A percentile compares a stretch with the other conserved stretches of the same genome.
Evolutionary conservation across 2,329 filamentous ascomycete genomes (phyloP).

Genomic region (Talaromyces sp.): DNA sequence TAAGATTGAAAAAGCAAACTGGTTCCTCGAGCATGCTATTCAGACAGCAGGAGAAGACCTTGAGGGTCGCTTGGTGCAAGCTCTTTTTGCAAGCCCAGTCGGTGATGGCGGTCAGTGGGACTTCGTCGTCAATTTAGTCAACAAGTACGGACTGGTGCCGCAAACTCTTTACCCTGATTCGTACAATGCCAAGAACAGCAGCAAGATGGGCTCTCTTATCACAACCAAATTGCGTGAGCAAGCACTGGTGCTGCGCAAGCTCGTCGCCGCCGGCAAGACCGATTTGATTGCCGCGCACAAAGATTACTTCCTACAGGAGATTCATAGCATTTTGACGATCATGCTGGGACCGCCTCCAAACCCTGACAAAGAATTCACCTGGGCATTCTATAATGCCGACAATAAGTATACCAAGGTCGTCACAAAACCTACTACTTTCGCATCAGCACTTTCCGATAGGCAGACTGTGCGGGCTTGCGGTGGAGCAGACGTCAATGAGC

Average conservation of each 20-base stretch:
- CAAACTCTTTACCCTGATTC: constrained; percentile 77
- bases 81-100: constrained; percentile 64
- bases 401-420: constrained; percentile 61
- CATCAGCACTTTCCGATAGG: constrained; percentile 62
- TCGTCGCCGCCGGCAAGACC: constrained; percentile 43
- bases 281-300: constrained; percentile 54
- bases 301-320: constrained; percentile 71
- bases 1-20: constrained; percentile 88
- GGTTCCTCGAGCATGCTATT: constrained; percentile 79
- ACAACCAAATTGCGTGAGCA: constrained; percentile 86
- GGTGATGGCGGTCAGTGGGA: constrained; percentile 87
- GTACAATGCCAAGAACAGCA: constrained; percentile 70
- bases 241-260: constrained; percentile 64
- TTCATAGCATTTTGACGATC: constrained; percentile 76
- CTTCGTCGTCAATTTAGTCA: constrained; percentile 81
- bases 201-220: constrained; percentile 67
- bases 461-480: constrained; percentile 56
- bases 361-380: constrained; percentile 66
- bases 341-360: constrained; percentile 75
- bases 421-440: constrained; percentile 67
- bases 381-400: constrained; percentile 71
- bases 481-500: constrained; percentile 58
- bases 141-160: constrained; percentile 85
- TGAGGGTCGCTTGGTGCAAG: constrained; percentile 69
- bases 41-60: constrained; percentile 68